Conservation (phyloP, 1,139 yeast species). For the Geotrichum aggregatum region DNA sequence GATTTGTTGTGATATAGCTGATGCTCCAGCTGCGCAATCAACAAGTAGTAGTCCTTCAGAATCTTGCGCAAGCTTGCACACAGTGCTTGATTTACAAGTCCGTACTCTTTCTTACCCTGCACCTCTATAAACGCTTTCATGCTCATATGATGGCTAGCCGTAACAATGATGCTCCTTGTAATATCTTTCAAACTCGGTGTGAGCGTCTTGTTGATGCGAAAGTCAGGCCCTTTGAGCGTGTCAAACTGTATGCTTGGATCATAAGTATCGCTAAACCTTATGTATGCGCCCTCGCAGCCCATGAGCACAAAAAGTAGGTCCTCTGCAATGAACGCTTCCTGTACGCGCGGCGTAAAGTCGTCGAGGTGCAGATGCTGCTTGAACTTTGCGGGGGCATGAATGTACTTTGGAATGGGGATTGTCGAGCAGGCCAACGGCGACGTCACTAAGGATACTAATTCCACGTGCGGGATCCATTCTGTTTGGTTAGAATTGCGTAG, state of each 20-base stretch:
- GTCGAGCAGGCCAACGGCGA: constrained; percentile 31
- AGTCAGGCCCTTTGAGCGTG: constrained; percentile 66
- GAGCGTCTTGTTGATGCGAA: constrained; percentile 62
- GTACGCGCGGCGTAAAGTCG: constrained; percentile 45
- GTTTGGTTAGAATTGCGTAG: not conserved
- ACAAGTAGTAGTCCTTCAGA: constrained; percentile 47
- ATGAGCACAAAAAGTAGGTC: constrained; percentile 66
- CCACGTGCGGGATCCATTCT: constrained; percentile 26
- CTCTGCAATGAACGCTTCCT: constrained; percentile 66
- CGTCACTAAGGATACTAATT: constrained; percentile 22
- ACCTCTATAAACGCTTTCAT: constrained; percentile 53
- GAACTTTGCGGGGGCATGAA: constrained; percentile 19
- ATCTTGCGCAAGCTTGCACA: constrained; percentile 56
- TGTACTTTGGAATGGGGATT: constrained; percentile 24
- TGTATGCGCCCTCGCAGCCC: constrained; percentile 78
- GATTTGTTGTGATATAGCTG: constrained; percentile 47
- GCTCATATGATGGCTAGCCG: constrained; percentile 61
- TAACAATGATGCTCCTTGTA: constrained; percentile 56
- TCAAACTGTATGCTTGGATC: constrained; percentile 43
- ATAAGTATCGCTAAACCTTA: constrained; percentile 62
- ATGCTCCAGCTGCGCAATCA: constrained; percentile 52
- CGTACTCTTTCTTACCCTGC: constrained; percentile 55
- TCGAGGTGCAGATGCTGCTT: constrained; percentile 17
- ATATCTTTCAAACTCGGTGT: constrained; percentile 73
- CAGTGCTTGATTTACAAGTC: constrained; percentile 69